Evolutionary conservation across 2,329 filamentous ascomycete genomes (phyloP).

Genomic region (Aspergillus quadricinctus): DNA sequence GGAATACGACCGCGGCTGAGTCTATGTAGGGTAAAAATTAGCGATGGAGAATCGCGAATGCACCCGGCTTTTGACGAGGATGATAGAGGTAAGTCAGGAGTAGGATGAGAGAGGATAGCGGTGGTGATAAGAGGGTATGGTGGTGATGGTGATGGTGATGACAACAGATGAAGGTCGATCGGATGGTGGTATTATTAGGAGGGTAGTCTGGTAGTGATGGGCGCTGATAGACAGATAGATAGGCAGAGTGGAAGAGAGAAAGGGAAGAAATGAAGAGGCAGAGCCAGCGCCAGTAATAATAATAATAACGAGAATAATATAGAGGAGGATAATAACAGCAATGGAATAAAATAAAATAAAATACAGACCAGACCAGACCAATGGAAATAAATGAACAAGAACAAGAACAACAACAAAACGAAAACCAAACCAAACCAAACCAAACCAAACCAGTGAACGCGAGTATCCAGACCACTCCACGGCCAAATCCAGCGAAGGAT

Average conservation of each 20-base stretch:
- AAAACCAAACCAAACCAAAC: neutral
- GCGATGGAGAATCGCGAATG: neutral
- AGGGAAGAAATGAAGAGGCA: neutral
- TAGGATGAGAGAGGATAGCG: too few relatives aligned
- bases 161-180: neutral
- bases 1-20: neutral
- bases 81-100: neutral
- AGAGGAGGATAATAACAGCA: neutral
- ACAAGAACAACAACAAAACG: neutral
- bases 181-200: neutral
- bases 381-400: too few relatives aligned
- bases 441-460: too few relatives aligned
- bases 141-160: neutral
- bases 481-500: constrained; percentile 6
- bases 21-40: neutral
- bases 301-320: constrained; percentile 1
- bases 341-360: too few relatives aligned
- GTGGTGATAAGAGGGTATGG: neutral
- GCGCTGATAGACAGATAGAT: too few relatives aligned
- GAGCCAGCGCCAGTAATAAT: neutral
- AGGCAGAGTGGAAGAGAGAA: neutral
- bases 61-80: neutral
- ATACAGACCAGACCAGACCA: too few relatives aligned
- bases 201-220: too few relatives aligned
- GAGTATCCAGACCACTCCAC: constrained; percentile 16